These are phyloP conservation scores for Melastoma malabathricum DNA, from an alignment of 345 rosid genomes.

Conservation along the genomic window DNA sequence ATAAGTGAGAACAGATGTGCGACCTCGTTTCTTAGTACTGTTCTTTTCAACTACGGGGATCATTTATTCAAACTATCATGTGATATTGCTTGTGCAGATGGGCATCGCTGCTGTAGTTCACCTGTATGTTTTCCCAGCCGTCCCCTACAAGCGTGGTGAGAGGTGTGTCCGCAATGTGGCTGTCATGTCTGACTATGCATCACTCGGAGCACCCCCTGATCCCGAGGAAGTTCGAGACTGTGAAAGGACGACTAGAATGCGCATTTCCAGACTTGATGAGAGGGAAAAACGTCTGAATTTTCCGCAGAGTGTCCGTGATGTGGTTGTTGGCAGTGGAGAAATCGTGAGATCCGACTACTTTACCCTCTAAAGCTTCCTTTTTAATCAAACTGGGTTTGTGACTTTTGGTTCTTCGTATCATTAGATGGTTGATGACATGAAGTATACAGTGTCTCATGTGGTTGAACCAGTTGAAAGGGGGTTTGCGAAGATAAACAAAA, in stretches of 20 bases:
- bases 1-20: neutral
- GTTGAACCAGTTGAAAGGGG: conserved; percentile 99
- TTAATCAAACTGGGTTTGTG: neutral
- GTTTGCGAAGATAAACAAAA: conserved; percentile 71
- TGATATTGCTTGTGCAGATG: conserved; percentile 45
- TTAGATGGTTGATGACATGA: conserved; percentile 97
- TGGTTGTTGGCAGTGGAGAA: conserved; percentile 90
- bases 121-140: conserved; percentile 85
- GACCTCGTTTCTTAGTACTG: neutral
- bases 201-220: conserved; percentile 77
- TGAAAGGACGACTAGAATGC: conserved; percentile 55
- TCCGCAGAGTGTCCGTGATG: conserved; percentile 95
- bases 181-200: conserved; percentile 88
- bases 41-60: no score
- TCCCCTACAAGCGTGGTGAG: conserved; percentile 93
- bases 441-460: conserved; percentile 91
- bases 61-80: neutral
- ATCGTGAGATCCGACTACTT: conserved; percentile 43
- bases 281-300: conserved; percentile 69
- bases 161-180: conserved; percentile 98
- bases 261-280: conserved; percentile 49
- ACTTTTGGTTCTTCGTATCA: conserved; percentile 2
- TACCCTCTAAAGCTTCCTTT: neutral
- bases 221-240: conserved; percentile 87
- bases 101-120: conserved; percentile 93